These are phyloP conservation scores for Glebionis coronaria DNA, from an alignment of 129 eudicot genomes.

Conservation along the genomic window DNA sequence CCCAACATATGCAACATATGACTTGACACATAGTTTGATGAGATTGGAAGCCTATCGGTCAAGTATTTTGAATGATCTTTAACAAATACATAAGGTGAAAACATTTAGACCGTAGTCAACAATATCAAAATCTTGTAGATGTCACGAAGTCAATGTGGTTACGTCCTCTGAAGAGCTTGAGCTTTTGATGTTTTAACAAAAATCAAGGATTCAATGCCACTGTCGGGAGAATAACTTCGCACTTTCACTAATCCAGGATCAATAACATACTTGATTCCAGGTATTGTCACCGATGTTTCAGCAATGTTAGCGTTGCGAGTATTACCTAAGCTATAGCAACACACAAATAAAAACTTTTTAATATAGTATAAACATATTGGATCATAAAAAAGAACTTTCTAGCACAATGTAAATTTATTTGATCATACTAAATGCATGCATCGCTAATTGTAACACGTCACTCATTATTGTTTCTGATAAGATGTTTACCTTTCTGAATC, in stretches of 20 bases:
- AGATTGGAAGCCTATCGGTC: not conserved
- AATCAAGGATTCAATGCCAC: constrained; percentile 76
- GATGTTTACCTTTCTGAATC: constrained; percentile 70
- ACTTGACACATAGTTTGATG: not conserved
- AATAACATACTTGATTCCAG: constrained; percentile 92
- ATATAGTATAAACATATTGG: constrained; percentile 1
- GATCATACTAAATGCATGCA: too few relatives aligned
- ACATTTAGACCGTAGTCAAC: not conserved
- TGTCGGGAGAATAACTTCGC: constrained; percentile 69
- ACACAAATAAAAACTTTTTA: constrained; percentile 1
- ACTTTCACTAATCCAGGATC: constrained; percentile 99
- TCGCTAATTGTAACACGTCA: not conserved
- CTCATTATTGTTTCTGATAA: constrained; percentile 4
- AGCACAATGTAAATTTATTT: too few relatives aligned
- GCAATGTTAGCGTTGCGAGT: constrained; percentile 95
- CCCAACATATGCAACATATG: not conserved
- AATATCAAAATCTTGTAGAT: too few relatives aligned
- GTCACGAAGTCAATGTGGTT: constrained; percentile 4
- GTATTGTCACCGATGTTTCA: constrained; percentile 96
- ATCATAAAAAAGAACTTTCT: not conserved
- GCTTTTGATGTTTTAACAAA: constrained; percentile 92
- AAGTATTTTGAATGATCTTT: not conserved
- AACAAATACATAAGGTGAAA: not conserved
- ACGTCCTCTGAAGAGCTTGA: constrained; percentile 99
- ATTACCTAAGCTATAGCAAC: constrained; percentile 53